phyloP scores from a whole-genome alignment of 371 early-diverging fungal species.

The Smittium culicis region DNA sequence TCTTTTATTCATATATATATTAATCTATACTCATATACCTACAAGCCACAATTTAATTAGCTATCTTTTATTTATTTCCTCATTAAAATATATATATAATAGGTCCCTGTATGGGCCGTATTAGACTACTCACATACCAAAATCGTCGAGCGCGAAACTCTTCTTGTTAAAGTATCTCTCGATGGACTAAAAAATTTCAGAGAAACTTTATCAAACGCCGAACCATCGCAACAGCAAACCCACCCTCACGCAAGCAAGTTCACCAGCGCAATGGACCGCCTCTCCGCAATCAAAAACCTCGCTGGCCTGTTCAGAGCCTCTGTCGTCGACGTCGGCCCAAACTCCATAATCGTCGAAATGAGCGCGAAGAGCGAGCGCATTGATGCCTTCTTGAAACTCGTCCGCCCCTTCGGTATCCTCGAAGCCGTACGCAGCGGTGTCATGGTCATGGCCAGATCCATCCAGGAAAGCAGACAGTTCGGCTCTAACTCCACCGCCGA shows the following conservation, averaged over 20 bases:
- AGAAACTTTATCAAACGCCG: neutral
- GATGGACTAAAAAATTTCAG: slow-evolving; percentile 32
- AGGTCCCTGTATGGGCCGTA: slow-evolving; percentile 90
- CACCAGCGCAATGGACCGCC: slow-evolving; percentile 55
- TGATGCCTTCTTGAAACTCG: slow-evolving; percentile 76
- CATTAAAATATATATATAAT: too few species aligned
- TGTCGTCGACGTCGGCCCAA: slow-evolving; percentile 78
- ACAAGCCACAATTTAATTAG: too few species aligned
- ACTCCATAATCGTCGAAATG: slow-evolving; percentile 68
- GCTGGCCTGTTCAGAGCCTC: slow-evolving; percentile 71
- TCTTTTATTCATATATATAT: too few species aligned
- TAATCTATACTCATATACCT: too few species aligned
- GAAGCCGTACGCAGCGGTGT: slow-evolving; percentile 86
- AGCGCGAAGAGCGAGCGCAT: slow-evolving; percentile 75
- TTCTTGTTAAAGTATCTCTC: slow-evolving; percentile 82
- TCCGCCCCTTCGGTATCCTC: slow-evolving; percentile 85
- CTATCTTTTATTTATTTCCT: too few species aligned
- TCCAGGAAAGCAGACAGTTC: slow-evolving; percentile 46
- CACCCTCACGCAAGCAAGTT: slow-evolving; percentile 17
- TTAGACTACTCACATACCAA: slow-evolving; percentile 77
- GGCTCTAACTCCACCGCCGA: slow-evolving; percentile 35
- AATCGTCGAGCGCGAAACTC: slow-evolving; percentile 79
- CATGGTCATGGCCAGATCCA: slow-evolving; percentile 90
- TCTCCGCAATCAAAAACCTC: slow-evolving; percentile 66
- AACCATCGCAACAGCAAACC: neutral